Percentiles rank a stretch among this genome's conserved stretches.
Conservation (phyloP, 1,284 basidiomycete species). For the Cryptococcus jaspeensis region DNA sequence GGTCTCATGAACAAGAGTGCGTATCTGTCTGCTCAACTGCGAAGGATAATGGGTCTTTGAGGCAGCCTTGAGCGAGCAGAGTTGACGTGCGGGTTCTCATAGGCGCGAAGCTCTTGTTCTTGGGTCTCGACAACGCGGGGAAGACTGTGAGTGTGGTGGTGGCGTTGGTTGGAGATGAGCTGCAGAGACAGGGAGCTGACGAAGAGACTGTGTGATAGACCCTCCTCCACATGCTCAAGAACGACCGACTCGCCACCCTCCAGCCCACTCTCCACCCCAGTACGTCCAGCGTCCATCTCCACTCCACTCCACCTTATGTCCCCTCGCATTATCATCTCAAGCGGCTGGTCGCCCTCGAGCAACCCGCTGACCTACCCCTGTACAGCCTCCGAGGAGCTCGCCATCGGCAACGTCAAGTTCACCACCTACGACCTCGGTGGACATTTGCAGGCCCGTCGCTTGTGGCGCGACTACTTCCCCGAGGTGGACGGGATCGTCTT, state of each 20-base stretch:
- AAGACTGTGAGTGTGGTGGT: slow-evolving; percentile 76
- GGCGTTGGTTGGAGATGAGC: neutral
- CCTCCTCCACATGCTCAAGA: slow-evolving; percentile 98
- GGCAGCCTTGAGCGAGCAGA: neutral
- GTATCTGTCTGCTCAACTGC: too few relatives aligned
- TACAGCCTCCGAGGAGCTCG: slow-evolving; percentile 94
- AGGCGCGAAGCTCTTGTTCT: slow-evolving; percentile 95
- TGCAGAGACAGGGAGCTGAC: neutral
- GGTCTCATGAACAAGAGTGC: slow-evolving; percentile 93
- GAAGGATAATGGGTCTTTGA: neutral
- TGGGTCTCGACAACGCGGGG: slow-evolving; percentile 97
- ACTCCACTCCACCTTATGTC: neutral
- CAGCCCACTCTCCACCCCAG: slow-evolving; percentile 99
- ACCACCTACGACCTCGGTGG: slow-evolving; percentile 98
- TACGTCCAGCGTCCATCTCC: slow-evolving; percentile 51
- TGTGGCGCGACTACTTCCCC: slow-evolving; percentile 99
- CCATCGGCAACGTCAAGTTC: slow-evolving; percentile 98
- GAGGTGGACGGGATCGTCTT: slow-evolving; percentile 99
- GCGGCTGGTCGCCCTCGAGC: neutral
- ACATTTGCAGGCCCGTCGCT: slow-evolving; percentile 96
- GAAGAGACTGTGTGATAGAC: slow-evolving; percentile 61
- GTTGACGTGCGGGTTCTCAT: neutral
- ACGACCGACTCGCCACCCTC: slow-evolving; percentile 94
- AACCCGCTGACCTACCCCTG: neutral
- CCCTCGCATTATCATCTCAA: neutral